Evolutionary conservation across 2,329 filamentous ascomycete genomes (phyloP), one percentile per base, ranked within the genome.

Genomic region (Dothidotthia symphoricarpi): DNA sequence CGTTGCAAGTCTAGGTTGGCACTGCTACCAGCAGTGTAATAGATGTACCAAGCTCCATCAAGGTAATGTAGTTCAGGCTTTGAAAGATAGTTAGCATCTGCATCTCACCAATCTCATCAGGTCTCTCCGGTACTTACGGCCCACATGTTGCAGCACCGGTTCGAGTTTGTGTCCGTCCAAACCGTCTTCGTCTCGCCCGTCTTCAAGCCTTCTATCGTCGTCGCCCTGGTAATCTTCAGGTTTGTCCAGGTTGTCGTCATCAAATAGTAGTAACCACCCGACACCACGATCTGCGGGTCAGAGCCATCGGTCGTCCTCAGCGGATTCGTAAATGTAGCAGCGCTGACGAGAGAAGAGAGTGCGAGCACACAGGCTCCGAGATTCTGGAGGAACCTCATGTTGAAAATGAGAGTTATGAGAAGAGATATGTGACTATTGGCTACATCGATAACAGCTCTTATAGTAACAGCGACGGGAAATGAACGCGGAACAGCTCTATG

Each of bases 231-330:
- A n/a, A 82, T 70, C 45, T 76, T 67, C 10, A 82, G 64, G 43
- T 81, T 67, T 2, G 64, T 72, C 75, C 75, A 81, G 16, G 75
- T 75, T 0, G 76, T 80, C 0, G 75, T 75, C 47, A 77, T 71
- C 17, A 81, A 64, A 45, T 80, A 80, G 59, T 80, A 81, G 47
- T 75, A 79, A 0, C 75, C 76, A 9, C 69, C 73, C 0, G 67
- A 68, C 36, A 71, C 79, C 1, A 72, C 71, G 5, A 80, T 70
- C 43, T 74, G 74, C 1, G 77, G 75, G 47, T 80, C 76, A 14
- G 70, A 72, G 7, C 77, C 76, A 25, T 74, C 69, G 0, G 68
- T 69, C 13, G 65, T 63, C 24, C 73, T 71, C 34, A 80, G 67
- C 0, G 77, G 75, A 42, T 80, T 80, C 24, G 73, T 73, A 47